phyloP scores from a whole-genome alignment of 352 stramenopile species.

The Phytophthora crassamura region DNA sequence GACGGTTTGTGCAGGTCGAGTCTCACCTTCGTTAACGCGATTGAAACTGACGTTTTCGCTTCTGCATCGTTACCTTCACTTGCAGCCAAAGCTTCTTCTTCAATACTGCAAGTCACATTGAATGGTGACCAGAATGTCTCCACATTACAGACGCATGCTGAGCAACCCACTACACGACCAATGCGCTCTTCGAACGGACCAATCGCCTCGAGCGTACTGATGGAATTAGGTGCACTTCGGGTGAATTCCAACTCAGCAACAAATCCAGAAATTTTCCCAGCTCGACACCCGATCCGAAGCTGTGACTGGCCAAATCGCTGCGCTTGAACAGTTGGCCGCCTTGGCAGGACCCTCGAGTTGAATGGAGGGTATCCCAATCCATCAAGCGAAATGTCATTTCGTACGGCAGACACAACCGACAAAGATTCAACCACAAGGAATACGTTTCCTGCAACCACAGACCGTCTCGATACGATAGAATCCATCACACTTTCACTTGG shows the following conservation, averaged over 20 bases:
- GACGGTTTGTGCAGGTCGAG: conserved; percentile 37
- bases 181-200: conserved; percentile 49
- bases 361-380: conserved; percentile 81
- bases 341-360: conserved; percentile 70
- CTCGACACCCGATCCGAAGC: conserved; percentile 49
- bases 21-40: conserved; percentile 41
- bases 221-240: not conserved
- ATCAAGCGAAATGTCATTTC: conserved; percentile 68
- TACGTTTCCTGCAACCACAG: conserved; percentile 30
- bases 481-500: conserved; percentile 49
- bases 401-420: conserved; percentile 46
- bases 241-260: conserved; percentile 39
- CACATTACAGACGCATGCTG: conserved; percentile 19
- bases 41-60: conserved; percentile 16
- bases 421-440: conserved; percentile 62
- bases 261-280: conserved; percentile 57
- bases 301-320: conserved; percentile 54
- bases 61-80: not conserved
- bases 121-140: conserved; percentile 62
- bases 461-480: conserved; percentile 19
- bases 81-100: conserved; percentile 29
- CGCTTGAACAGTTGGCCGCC: conserved; percentile 48
- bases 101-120: conserved; percentile 49
- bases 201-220: not conserved
- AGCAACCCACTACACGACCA: conserved; percentile 18